Percentiles rank a stretch among this genome's conserved stretches.
Evolutionary conservation across 306 rosid genomes (phyloP).

Genomic region (Quercus glauca): DNA sequence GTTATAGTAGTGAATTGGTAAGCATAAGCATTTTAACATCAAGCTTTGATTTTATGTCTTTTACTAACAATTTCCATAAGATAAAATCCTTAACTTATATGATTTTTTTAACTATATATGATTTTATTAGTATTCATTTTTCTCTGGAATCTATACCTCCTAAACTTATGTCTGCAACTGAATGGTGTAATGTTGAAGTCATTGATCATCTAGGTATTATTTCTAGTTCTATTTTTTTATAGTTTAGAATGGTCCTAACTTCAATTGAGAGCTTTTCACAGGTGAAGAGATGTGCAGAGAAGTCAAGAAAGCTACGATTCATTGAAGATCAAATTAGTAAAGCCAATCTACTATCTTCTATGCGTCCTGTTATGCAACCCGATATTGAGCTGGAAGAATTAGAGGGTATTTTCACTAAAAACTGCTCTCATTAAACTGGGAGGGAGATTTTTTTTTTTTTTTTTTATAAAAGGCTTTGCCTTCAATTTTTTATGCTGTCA

Average conservation of each 20-base stretch:
- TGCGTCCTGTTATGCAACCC: constrained; percentile 58
- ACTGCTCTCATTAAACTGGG: constrained; percentile 6
- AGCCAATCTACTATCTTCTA: constrained; percentile 67
- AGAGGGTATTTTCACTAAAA: constrained; percentile 57
- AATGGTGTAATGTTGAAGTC: background rate
- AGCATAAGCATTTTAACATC: background rate
- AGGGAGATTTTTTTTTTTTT: background rate
- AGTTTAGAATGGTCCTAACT: constrained; percentile 9
- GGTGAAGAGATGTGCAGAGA: constrained; percentile 99
- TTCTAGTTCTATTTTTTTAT: background rate
- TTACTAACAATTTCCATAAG: background rate
- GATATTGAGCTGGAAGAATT: constrained; percentile 82
- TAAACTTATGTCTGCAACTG: background rate
- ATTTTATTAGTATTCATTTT: background rate
- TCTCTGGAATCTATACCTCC: constrained; percentile 6
- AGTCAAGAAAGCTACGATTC: constrained; percentile 92
- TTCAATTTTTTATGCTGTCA: constrained; percentile 23
- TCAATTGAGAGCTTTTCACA: constrained; percentile 35
- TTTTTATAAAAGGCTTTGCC: constrained; percentile 14
- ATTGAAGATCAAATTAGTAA: constrained; percentile 89
- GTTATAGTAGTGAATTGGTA: background rate
- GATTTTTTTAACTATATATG: constrained; percentile 9
- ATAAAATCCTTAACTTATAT: constrained; percentile 19
- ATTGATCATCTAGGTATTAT: background rate
- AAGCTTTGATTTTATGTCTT: background rate